These are phyloP conservation scores for Phytophthora fragariaefolia DNA, from an alignment of 352 stramenopile species.

Conservation along the genomic window DNA sequence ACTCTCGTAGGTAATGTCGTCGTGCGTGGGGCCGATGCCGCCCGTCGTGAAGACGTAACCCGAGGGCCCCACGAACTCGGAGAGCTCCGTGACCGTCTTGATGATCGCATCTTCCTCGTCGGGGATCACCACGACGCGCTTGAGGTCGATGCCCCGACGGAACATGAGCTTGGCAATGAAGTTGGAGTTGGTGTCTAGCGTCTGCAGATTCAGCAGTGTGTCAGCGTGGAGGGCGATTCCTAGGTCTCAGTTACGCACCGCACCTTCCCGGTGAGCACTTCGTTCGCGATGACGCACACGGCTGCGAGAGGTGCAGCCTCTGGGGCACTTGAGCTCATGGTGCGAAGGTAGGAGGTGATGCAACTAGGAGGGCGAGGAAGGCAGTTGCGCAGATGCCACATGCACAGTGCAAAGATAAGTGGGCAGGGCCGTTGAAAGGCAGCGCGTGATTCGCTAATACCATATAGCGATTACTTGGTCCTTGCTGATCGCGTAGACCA, in stretches of 20 bases:
- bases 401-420: no score
- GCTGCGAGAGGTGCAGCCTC: conserved; percentile 52
- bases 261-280: conserved; percentile 88
- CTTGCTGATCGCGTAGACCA: no score
- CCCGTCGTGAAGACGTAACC: conserved; percentile 89
- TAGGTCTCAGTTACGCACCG: neutral
- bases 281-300: conserved; percentile 75
- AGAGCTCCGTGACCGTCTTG: conserved; percentile 76
- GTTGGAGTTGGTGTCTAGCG: conserved; percentile 86
- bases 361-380: no score
- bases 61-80: conserved; percentile 65
- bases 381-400: no score
- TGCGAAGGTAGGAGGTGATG: no score
- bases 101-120: conserved; percentile 82
- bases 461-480: no score
- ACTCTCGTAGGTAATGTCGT: conserved; percentile 90
- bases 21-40: conserved; percentile 86
- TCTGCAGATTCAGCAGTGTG: conserved; percentile 43
- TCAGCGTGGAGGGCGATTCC: neutral
- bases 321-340: conserved; percentile 3
- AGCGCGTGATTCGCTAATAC: no score
- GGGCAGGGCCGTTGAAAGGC: no score
- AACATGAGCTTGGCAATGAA: conserved; percentile 87
- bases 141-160: conserved; percentile 74
- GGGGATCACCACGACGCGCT: conserved; percentile 79